Conservation (phyloP, 2,329 filamentous ascomycete genomes). For the Fusarium robinianum region DNA sequence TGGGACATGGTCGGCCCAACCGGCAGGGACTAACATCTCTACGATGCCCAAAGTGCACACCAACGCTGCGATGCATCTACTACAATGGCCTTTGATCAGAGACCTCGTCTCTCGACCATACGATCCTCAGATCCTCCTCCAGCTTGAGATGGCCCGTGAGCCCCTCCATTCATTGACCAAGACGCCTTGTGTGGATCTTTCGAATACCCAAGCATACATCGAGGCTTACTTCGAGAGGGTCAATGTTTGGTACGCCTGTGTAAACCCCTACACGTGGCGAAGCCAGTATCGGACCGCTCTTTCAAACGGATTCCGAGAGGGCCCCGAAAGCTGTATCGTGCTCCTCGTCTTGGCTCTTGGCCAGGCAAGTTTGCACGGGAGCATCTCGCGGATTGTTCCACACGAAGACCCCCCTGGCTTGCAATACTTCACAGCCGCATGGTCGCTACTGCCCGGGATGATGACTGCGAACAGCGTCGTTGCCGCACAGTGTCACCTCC, state of each 20-base stretch:
- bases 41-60: constrained; percentile 87
- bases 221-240: constrained; percentile 80
- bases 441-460: constrained; percentile 75
- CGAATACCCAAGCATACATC: constrained; percentile 74
- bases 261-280: constrained; percentile 81
- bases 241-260: constrained; percentile 84
- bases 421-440: constrained; percentile 80
- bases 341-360: constrained; percentile 77
- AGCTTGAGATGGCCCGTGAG: constrained; percentile 79
- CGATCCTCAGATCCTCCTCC: constrained; percentile 79
- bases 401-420: constrained; percentile 75
- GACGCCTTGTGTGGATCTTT: constrained; percentile 69
- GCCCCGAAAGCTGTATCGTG: constrained; percentile 81
- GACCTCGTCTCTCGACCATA: constrained; percentile 77
- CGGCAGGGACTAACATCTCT: constrained; percentile 68
- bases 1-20: constrained; percentile 69
- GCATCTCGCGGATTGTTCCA: constrained; percentile 72
- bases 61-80: constrained; percentile 75
- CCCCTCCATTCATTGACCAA: constrained; percentile 71
- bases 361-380: constrained; percentile 74
- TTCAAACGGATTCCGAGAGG: constrained; percentile 75
- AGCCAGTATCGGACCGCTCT: constrained; percentile 76
- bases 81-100: constrained; percentile 81
- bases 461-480: constrained; percentile 81
- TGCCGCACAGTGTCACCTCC: constrained; percentile 78